phyloP scores from a whole-genome alignment of 2,329 filamentous ascomycete genomes.

The Stemphylium vesicarium region DNA sequence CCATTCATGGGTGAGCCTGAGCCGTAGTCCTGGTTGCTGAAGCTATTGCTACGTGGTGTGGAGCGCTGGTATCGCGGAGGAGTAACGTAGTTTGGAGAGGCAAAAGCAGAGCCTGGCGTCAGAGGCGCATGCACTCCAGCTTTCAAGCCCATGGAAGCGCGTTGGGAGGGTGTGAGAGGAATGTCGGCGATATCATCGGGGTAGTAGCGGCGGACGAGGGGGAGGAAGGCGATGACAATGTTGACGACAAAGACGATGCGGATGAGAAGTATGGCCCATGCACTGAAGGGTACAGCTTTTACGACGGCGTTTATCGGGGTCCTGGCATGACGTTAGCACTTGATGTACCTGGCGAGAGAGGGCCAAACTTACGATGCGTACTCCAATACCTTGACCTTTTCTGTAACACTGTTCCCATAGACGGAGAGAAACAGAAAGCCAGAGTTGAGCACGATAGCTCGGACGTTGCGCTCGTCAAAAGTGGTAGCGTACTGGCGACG shows the following conservation, averaged over 20 bases:
- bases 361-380: slow-evolving; percentile 29
- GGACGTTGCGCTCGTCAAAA: slow-evolving; percentile 80
- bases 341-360: not conserved
- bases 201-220: slow-evolving; percentile 67
- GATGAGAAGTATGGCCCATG: slow-evolving; percentile 52
- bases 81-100: slow-evolving; percentile 70
- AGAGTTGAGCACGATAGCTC: slow-evolving; percentile 72
- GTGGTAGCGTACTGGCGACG: slow-evolving; percentile 77
- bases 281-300: slow-evolving; percentile 44
- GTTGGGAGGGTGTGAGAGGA: slow-evolving; percentile 86
- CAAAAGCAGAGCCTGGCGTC: slow-evolving; percentile 65
- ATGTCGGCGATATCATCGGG: slow-evolving; percentile 85
- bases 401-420: slow-evolving; percentile 34
- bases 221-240: slow-evolving; percentile 72
- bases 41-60: slow-evolving; percentile 67
- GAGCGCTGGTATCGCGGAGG: slow-evolving; percentile 86
- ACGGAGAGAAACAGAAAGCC: slow-evolving; percentile 60
- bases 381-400: slow-evolving; percentile 28
- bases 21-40: slow-evolving; percentile 54
- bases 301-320: slow-evolving; percentile 46
- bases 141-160: slow-evolving; percentile 80
- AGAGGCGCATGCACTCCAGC: slow-evolving; percentile 63
- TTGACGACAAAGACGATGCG: slow-evolving; percentile 66
- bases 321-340: slow-evolving; percentile 36
- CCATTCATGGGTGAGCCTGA: slow-evolving; percentile 64